phyloP scores from a whole-genome alignment of 495 filamentous ascomycete genomes.

The Mytilinidion resinicola region DNA sequence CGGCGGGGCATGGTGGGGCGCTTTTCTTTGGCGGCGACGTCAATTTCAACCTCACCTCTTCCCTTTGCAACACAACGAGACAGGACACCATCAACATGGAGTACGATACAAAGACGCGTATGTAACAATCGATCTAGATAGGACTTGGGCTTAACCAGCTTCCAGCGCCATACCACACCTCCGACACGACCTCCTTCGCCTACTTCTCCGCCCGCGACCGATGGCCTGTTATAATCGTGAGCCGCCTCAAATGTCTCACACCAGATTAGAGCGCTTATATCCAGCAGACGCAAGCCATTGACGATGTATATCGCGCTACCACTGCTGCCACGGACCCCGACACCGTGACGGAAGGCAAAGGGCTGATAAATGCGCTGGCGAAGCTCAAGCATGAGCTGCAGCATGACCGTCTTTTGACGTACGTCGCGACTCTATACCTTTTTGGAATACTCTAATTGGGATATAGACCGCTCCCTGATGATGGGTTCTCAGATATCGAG shows the following conservation, averaged over 20 bases:
- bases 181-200: slow-evolving; percentile 81
- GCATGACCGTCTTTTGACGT: slow-evolving; percentile 80
- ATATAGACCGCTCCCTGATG: slow-evolving; percentile 69
- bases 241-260: slow-evolving; percentile 25
- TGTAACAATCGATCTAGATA: slow-evolving; percentile 1
- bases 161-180: slow-evolving; percentile 68
- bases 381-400: slow-evolving; percentile 93
- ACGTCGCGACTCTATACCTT: slow-evolving; percentile 31
- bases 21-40: too few relatives aligned
- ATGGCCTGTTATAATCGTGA: slow-evolving; percentile 89
- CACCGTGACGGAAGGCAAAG: slow-evolving; percentile 74
- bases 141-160: not conserved
- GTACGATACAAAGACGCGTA: slow-evolving; percentile 42
- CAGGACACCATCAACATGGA: slow-evolving; percentile 35
- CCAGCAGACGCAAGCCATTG: slow-evolving; percentile 80
- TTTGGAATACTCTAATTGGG: not conserved
- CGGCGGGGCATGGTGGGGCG: too few relatives aligned
- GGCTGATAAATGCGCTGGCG: slow-evolving; percentile 71
- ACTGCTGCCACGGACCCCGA: slow-evolving; percentile 52
- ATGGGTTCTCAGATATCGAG: slow-evolving; percentile 70
- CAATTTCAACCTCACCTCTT: not conserved
- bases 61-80: not conserved
- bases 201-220: slow-evolving; percentile 72
- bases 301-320: slow-evolving; percentile 79
- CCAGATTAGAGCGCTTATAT: slow-evolving; percentile 7